Conservation (phyloP, 2,329 filamentous ascomycete species). For the Canariomyces notabilis region DNA sequence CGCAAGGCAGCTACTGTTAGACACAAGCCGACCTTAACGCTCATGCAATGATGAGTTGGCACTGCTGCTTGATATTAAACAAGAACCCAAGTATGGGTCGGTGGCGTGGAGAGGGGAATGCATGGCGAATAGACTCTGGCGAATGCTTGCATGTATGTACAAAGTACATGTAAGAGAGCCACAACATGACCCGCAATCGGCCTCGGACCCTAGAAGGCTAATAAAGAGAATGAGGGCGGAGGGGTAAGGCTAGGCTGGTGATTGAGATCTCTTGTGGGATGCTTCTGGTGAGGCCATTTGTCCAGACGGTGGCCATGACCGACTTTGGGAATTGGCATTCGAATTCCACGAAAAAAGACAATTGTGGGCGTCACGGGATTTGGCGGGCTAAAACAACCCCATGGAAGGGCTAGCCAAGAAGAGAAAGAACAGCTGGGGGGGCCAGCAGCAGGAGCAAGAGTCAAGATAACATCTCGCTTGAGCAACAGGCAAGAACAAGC, state of each 20-base stretch:
- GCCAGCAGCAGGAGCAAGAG: too few species aligned
- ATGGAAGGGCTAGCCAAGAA: too few species aligned
- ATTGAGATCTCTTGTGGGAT: too few species aligned
- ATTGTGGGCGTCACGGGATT: not conserved
- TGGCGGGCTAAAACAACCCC: not conserved
- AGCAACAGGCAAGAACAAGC: not conserved
- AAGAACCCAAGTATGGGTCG: constrained; percentile 35
- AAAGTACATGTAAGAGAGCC: too few species aligned
- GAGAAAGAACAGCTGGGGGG: too few species aligned
- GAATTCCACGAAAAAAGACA: not conserved
- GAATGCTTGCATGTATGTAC: constrained; percentile 15
- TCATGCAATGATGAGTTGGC: constrained; percentile 77
- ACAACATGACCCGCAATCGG: constrained; percentile 7
- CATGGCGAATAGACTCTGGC: constrained; percentile 15
- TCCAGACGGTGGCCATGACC: not conserved
- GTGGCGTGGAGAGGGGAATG: constrained; percentile 13
- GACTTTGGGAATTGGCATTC: not conserved
- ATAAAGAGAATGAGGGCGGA: constrained; percentile 21
- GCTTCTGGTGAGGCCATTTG: constrained; percentile 3
- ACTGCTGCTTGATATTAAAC: constrained; percentile 56
- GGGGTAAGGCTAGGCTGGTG: constrained; percentile 6
- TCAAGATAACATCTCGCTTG: too few species aligned
- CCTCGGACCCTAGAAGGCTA: constrained; percentile 6
- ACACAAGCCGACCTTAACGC: constrained; percentile 39
- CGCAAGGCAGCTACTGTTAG: constrained; percentile 40